Percentiles rank a stretch among this genome's conserved stretches.
These are phyloP conservation scores for Taphrina populina DNA, from an alignment of 1,139 yeast genomes.

Conservation along the genomic window DNA sequence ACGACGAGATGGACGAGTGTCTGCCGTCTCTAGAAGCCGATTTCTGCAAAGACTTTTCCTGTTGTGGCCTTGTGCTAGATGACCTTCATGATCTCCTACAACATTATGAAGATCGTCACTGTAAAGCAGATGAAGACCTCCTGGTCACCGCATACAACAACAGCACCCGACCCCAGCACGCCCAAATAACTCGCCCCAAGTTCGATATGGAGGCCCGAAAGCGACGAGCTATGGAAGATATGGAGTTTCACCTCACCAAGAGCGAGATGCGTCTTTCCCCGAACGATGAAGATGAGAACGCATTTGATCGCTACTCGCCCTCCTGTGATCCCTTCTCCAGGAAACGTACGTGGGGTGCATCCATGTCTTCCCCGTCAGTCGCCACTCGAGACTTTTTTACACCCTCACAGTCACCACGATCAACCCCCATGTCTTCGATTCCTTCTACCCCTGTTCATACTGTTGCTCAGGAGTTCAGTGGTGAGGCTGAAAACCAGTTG, in stretches of 20 bases:
- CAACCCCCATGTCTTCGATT: slow-evolving; percentile 35
- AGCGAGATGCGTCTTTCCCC: background rate
- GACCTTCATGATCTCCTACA: slow-evolving; percentile 88
- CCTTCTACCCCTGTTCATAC: slow-evolving; percentile 34
- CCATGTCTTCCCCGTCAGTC: slow-evolving; percentile 33
- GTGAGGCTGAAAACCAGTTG: slow-evolving; percentile 20
- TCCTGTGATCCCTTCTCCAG: slow-evolving; percentile 17
- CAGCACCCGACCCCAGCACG: background rate
- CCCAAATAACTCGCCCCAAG: slow-evolving; percentile 35
- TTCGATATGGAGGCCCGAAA: slow-evolving; percentile 31
- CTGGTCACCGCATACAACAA: slow-evolving; percentile 2
- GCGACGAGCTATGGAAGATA: slow-evolving; percentile 32
- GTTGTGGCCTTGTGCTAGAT: slow-evolving; percentile 91
- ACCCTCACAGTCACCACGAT: slow-evolving; percentile 33
- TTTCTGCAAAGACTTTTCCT: slow-evolving; percentile 92
- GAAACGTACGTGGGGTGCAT: slow-evolving; percentile 23
- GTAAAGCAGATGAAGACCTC: slow-evolving; percentile 52
- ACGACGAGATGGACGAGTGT: slow-evolving; percentile 46
- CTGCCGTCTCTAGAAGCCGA: slow-evolving; percentile 91
- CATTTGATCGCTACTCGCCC: slow-evolving; percentile 18
- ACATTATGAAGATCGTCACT: slow-evolving; percentile 93
- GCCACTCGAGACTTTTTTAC: slow-evolving; percentile 36
- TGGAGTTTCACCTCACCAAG: slow-evolving; percentile 23
- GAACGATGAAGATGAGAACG: slow-evolving; percentile 26
- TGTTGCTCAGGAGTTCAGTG: slow-evolving; percentile 29